Evolutionary conservation across 1,284 basidiomycete species (phyloP).

Genomic region (Tylopilus orsonianus): DNA sequence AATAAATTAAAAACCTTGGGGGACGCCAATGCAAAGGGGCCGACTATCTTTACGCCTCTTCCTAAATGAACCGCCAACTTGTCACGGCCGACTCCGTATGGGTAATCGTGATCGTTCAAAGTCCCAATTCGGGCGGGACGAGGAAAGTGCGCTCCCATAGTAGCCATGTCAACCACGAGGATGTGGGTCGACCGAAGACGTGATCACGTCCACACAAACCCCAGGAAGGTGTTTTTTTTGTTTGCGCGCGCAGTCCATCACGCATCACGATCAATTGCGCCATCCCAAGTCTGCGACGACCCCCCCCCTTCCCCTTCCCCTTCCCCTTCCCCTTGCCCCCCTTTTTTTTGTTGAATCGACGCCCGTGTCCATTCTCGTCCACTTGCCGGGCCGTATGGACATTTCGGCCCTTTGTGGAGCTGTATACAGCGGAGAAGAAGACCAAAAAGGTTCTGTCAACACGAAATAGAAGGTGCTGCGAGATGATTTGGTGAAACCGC

Average conservation of each 20-base stretch:
- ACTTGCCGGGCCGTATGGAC: neutral
- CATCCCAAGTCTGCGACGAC: no score
- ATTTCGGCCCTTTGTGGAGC: neutral
- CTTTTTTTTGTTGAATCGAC: neutral
- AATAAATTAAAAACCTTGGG: no score
- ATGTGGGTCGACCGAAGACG: constrained; percentile 10
- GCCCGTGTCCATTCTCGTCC: constrained; percentile 15
- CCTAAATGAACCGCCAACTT: constrained; percentile 6
- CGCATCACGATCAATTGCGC: no score
- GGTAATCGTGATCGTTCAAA: neutral
- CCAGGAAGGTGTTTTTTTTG: constrained; percentile 12
- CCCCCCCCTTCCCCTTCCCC: no score
- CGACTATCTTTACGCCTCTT: neutral
- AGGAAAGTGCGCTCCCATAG: constrained; percentile 19
- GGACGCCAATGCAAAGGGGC: no score
- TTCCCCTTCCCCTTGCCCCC: neutral
- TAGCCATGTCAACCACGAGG: constrained; percentile 31
- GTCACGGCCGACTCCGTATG: neutral
- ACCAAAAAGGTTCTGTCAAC: constrained; percentile 2
- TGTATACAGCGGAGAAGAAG: neutral
- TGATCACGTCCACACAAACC: constrained; percentile 20
- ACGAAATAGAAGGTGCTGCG: constrained; percentile 4
- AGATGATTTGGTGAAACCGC: constrained; percentile 16
- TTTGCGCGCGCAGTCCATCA: no score
- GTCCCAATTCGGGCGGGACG: no score